A percentile compares a stretch with the other conserved stretches of the same genome.
Evolutionary conservation across 345 rosid species (phyloP).

Genomic region (Aquilaria yunnanensis): DNA sequence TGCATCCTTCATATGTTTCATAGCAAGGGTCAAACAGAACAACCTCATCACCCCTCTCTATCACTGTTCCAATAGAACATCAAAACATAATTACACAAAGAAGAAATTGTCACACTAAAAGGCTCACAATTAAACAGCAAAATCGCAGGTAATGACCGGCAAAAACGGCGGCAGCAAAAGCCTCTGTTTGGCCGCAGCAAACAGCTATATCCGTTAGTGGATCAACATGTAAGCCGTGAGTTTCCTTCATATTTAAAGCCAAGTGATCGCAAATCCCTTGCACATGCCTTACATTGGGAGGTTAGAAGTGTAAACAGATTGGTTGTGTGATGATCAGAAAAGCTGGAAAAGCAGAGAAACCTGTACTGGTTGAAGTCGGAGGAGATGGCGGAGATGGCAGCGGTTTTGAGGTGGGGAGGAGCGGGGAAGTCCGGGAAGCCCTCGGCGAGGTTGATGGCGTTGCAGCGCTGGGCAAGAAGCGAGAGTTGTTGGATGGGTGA

Average conservation of each 20-base stretch:
- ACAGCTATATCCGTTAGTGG: conserved; percentile 49
- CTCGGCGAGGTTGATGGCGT: conserved; percentile 55
- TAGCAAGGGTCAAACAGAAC: conserved; percentile 51
- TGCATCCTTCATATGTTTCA: conserved; percentile 46
- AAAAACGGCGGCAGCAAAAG: conserved; percentile 53
- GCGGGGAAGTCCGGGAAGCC: conserved; percentile 70
- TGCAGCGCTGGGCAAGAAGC: conserved; percentile 40
- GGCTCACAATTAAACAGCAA: not conserved
- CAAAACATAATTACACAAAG: too few relatives aligned
- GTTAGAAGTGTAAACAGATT: not conserved
- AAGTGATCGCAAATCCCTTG: conserved; percentile 54
- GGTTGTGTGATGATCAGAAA: too few relatives aligned
- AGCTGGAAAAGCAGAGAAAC: conserved; percentile 10
- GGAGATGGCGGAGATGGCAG: conserved; percentile 55
- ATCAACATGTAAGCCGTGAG: conserved; percentile 36
- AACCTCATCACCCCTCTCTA: conserved; percentile 54
- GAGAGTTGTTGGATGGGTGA: conserved; percentile 55
- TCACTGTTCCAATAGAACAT: conserved; percentile 22
- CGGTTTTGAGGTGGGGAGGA: conserved; percentile 34
- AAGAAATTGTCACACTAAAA: too few relatives aligned
- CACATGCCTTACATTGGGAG: conserved; percentile 36
- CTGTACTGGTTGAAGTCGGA: conserved; percentile 61
- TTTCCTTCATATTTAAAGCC: conserved; percentile 27
- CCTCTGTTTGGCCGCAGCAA: conserved; percentile 69
- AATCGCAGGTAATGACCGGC: conserved; percentile 25